Percentiles rank a stretch among this genome's conserved stretches.
Evolutionary conservation across 164 flowering plant species (phyloP).

Genomic region (Chimonanthus salicifolius): DNA sequence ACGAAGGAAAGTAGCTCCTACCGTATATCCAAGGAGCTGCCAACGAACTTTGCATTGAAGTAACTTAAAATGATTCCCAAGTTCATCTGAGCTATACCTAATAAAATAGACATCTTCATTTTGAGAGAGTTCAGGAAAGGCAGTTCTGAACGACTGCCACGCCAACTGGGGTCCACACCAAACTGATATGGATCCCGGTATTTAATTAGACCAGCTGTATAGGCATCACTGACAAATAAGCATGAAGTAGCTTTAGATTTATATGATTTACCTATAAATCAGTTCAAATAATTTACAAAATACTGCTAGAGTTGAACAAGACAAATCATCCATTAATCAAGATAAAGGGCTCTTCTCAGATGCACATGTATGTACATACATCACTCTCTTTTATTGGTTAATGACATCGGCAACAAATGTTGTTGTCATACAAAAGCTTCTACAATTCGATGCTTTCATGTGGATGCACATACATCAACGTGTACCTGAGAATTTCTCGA

Average conservation of each 20-base stretch:
- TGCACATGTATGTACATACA: too few species aligned
- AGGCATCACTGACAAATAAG: conserved; percentile 52
- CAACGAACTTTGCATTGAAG: conserved; percentile 74
- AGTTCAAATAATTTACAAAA: not conserved
- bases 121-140: conserved; percentile 91
- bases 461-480: too few species aligned
- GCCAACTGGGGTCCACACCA: conserved; percentile 97
- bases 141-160: conserved; percentile 91
- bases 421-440: too few species aligned
- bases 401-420: too few species aligned
- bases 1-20: conserved; percentile 16
- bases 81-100: conserved; percentile 85
- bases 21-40: conserved; percentile 77
- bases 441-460: too few species aligned
- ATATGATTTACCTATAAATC: not conserved
- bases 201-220: conserved; percentile 61
- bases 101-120: conserved; percentile 94
- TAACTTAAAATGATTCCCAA: conserved; percentile 79
- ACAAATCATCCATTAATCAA: not conserved
- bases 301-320: not conserved
- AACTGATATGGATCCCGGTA: conserved; percentile 73
- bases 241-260: conserved; percentile 2
- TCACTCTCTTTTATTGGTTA: too few species aligned
- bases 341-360: not conserved
- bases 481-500: too few species aligned